Percentiles rank a stretch among this genome's conserved stretches.
phyloP scores from a whole-genome alignment of 2,329 filamentous ascomycete species.

The Elsinoe necatrix region DNA sequence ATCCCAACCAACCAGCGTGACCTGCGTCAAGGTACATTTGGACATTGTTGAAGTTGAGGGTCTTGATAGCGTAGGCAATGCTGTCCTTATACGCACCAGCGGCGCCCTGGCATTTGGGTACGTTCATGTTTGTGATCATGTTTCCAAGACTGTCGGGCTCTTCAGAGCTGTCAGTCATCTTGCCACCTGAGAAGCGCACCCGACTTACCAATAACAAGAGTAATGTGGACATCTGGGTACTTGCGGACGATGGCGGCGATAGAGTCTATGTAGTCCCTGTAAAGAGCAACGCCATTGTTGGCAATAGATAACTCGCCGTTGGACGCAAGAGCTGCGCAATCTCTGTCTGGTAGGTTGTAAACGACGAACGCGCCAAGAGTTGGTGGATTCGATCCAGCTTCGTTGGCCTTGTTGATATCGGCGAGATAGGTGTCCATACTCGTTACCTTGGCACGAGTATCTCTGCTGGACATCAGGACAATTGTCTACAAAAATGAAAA shows the following conservation, averaged over 20 bases:
- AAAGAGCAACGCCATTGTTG: conserved; percentile 42
- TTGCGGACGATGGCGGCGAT: conserved; percentile 46
- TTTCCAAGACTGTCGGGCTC: conserved; percentile 58
- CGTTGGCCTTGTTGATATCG: conserved; percentile 42
- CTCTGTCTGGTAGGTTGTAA: conserved; percentile 56
- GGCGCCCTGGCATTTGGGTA: conserved; percentile 47
- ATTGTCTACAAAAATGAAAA: neutral
- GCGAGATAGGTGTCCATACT: conserved; percentile 40
- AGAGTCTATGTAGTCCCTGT: conserved; percentile 48
- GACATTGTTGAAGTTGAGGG: conserved; percentile 53
- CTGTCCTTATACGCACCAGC: conserved; percentile 48
- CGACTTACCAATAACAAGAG: conserved; percentile 41
- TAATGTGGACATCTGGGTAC: conserved; percentile 46
- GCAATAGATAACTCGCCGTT: conserved; percentile 54
- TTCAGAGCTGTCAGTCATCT: conserved; percentile 27
- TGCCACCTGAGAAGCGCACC: conserved; percentile 16
- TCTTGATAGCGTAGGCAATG: conserved; percentile 48
- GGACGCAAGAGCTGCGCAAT: conserved; percentile 55
- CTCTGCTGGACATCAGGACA: conserved; percentile 25
- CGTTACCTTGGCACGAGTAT: conserved; percentile 43
- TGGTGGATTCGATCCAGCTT: conserved; percentile 38
- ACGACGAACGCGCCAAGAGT: conserved; percentile 49
- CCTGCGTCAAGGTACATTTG: conserved; percentile 57
- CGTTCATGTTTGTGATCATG: conserved; percentile 51
- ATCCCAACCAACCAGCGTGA: conserved; percentile 58